Evolutionary conservation across 345 rosid genomes (phyloP), one percentile per base, ranked within the genome.

Genomic region (Eucalyptus coolabah): DNA sequence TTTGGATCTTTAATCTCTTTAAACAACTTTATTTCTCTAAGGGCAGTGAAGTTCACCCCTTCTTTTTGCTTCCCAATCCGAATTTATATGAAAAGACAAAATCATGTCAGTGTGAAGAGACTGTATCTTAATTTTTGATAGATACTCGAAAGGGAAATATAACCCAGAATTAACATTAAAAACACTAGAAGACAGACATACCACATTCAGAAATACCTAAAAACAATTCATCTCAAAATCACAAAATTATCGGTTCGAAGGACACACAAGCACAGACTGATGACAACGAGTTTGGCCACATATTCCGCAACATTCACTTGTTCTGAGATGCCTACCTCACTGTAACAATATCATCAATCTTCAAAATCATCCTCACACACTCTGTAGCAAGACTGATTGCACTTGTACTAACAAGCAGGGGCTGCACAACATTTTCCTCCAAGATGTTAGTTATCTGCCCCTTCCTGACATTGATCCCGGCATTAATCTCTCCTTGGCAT

Each of bases 381-480:
- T 98, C 99, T 56, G 99, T 95, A 17, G 99, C 99, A 67, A 98
- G 91, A 10, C 97, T 91, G 88, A 97, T 95, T 5, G 98, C 98
- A 86, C 99, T 98, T 63, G 99, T 97, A 92, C 99, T 98, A 91
- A 98, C 99, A 87, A 97, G 99, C 90, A 98, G 92, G 9, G 99
- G 99, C 92, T 98, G 99, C 88, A 98, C 99, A 93, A 98, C 99
- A 90, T 96, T 98, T 93, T 97, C 99, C 93, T 98, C 99, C 95
- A 97, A 93, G 92, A 98, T 98, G 86, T 97, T 98, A 83, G 99
- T 97, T 91, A 97, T 98, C 91, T 97, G 98, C 60, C 99, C 99
- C 92, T 98, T 98, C 92, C 99, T 95, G 87, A 98, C 99, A 89
- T 98, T 98, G 94, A 98, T 98, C 30, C 99, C 99, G 1, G 99